A percentile compares a stretch with the other conserved stretches of the same genome.
These are phyloP conservation scores for Posidonia oceanica DNA, from an alignment of 116 monocot genomes.

Conservation along the genomic window DNA sequence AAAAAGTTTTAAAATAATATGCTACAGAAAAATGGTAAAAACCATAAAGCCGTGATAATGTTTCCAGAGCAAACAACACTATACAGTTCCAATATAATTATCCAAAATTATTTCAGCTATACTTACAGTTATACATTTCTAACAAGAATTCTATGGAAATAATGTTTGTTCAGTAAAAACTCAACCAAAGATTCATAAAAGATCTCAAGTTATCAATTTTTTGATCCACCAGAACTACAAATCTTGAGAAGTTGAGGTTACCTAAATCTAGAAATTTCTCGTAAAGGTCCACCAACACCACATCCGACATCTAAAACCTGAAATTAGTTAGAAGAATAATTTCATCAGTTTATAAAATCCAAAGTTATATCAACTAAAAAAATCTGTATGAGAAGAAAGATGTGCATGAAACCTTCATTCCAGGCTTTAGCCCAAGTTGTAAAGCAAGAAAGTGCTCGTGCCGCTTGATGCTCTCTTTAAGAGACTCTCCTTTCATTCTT, in stretches of 20 bases:
- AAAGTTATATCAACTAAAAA: background rate
- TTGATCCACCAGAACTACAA: background rate
- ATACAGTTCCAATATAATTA: too few species aligned
- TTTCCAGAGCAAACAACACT: too few species aligned
- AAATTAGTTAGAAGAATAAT: constrained; percentile 3
- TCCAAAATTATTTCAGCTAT: too few species aligned
- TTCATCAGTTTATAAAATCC: background rate
- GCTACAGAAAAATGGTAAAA: too few species aligned
- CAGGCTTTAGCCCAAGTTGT: constrained; percentile 61
- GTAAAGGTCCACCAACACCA: constrained; percentile 88
- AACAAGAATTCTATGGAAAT: too few species aligned
- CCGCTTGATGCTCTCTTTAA: constrained; percentile 81
- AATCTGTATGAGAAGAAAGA: background rate
- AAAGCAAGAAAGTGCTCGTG: constrained; percentile 96
- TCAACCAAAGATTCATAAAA: too few species aligned
- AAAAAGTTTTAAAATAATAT: too few species aligned
- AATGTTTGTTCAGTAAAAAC: too few species aligned
- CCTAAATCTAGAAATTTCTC: constrained; percentile 97
- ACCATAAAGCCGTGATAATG: too few species aligned
- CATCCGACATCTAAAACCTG: constrained; percentile 97
- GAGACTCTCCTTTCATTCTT: constrained; percentile 84
- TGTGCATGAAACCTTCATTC: constrained; percentile 70
- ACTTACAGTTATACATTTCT: too few species aligned
- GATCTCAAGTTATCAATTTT: too few species aligned
- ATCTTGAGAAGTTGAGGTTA: constrained; percentile 4